Base-by-base conservation (phyloP, 2,329 filamentous ascomycete genomes). In the Nigrospora oryzae region DNA sequence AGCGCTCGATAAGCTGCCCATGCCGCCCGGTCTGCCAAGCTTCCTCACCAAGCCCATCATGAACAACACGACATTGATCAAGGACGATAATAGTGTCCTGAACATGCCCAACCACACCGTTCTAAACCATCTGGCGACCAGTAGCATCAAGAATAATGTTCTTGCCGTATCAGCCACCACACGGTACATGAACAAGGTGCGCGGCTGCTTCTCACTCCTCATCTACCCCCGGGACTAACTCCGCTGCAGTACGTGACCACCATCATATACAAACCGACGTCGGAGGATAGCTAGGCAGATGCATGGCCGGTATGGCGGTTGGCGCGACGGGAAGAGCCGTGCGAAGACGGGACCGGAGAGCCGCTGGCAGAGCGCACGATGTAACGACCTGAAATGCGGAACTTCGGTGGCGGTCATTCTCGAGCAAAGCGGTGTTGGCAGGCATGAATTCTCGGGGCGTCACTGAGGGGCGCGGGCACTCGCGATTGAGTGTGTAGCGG, bases 31-130 rank as follows among this genome's bases (percentile, higher is more conserved):
- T 52, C 74, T 98, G 38, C 93, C 93, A 1, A 81, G 93, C 40
- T 97, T 97, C 68, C 70, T 98, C 41, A 87, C 85, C 54, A 95
- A 95, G 68, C 93, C 90, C 31, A 96, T 98, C 48, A 69, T 98
- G 52, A 98, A 98, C 63, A 87, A 87, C 40, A 84, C 83, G 3
- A 89, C 88, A 23, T 83, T 91, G 7, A 89, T 95, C 75, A 97
- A 97, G 70, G 93, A 98, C 62, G 93, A 98, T 66, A 95, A 91
- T 64, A 96, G 90, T 66, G 93, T 98, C 49, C 70, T 98, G 51
- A 93, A 89, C 54, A 91, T 96, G 77, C 93, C 93, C 13, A 98
- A 97, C 58, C 91, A 98, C 60, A 96, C 93, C 0, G 89, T 97
- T 31, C 70, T 98, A 51, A 98, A 98, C 55, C 93, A 98, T 64